Percentiles rank a stretch among this genome's conserved stretches.
Evolutionary conservation across 495 filamentous ascomycete genomes (phyloP).

Genomic region (Tetracladium setigerum): DNA sequence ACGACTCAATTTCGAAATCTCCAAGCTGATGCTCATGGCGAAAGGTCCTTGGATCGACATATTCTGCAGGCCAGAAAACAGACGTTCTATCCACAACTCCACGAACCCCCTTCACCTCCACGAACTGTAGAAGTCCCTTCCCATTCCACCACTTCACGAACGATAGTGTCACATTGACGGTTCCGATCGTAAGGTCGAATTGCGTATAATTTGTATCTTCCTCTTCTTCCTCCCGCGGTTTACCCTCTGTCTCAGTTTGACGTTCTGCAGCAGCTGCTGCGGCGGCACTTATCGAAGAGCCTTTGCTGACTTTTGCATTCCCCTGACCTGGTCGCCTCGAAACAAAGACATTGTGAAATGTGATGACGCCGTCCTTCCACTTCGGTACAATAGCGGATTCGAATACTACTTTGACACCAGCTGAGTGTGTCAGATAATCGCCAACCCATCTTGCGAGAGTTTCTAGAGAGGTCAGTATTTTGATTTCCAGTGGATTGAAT

Average conservation of each 20-base stretch:
- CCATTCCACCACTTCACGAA: constrained; percentile 98
- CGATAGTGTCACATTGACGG: constrained; percentile 93
- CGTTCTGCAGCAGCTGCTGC: constrained; percentile 76
- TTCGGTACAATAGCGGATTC: constrained; percentile 95
- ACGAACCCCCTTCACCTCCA: constrained; percentile 90
- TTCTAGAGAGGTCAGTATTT: constrained; percentile 42
- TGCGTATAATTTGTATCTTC: constrained; percentile 95
- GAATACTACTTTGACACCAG: constrained; percentile 92
- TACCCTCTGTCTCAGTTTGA: constrained; percentile 35
- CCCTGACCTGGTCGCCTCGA: constrained; percentile 80
- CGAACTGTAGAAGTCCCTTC: constrained; percentile 83
- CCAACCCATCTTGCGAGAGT: constrained; percentile 88
- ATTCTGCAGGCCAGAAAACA: constrained; percentile 61
- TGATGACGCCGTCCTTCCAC: constrained; percentile 90
- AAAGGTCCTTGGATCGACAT: constrained; percentile 77
- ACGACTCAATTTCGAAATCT: constrained; percentile 93
- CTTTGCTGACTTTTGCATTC: constrained; percentile 79
- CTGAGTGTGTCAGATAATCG: constrained; percentile 91
- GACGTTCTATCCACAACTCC: constrained; percentile 89
- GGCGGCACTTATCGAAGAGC: constrained; percentile 76
- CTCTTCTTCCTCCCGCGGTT: constrained; percentile 29
- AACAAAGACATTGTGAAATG: constrained; percentile 94
- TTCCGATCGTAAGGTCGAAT: constrained; percentile 91
- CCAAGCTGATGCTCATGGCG: constrained; percentile 82
- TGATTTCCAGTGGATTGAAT: neutral